Evolutionary conservation across 2,329 filamentous ascomycete species (phyloP).

Genomic region (Colletotrichum tropicicola): DNA sequence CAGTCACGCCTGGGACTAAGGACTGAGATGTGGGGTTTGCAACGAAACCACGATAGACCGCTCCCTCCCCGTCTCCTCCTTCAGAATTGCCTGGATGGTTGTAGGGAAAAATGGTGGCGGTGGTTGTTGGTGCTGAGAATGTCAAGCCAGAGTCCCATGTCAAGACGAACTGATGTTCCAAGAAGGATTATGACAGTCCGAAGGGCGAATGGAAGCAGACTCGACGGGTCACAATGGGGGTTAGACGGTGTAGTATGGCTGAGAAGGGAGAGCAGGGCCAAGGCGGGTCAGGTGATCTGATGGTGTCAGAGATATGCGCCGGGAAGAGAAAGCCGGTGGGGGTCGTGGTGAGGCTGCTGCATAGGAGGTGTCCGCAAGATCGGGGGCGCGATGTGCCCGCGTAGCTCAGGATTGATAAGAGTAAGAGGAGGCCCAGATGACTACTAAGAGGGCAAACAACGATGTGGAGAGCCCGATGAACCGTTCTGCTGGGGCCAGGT

Average conservation of each 20-base stretch:
- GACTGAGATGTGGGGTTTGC: not conserved
- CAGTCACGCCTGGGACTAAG: conserved; percentile 8
- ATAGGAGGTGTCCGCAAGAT: conserved; percentile 16
- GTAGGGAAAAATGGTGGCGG: conserved; percentile 27
- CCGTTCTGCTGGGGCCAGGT: conserved; percentile 3
- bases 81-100: conserved; percentile 4
- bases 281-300: conserved; percentile 27
- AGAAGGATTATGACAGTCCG: conserved; percentile 7
- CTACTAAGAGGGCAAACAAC: not conserved
- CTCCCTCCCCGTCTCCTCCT: conserved; percentile 29
- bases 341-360: conserved; percentile 28
- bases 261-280: conserved; percentile 18
- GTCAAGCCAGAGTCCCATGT: conserved; percentile 24
- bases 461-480: conserved; percentile 10
- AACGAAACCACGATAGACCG: conserved; percentile 7
- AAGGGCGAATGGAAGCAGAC: conserved; percentile 8
- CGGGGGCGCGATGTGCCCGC: conserved; percentile 13
- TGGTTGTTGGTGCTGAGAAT: conserved; percentile 2
- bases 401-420: conserved; percentile 17
- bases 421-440: not conserved
- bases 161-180: conserved; percentile 18
- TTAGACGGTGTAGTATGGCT: conserved; percentile 11
- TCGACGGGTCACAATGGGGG: conserved; percentile 16
- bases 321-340: conserved; percentile 27
- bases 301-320: conserved; percentile 19